Conservation (phyloP, 2,329 filamentous ascomycete species). For the Trichoderma sp. region DNA sequence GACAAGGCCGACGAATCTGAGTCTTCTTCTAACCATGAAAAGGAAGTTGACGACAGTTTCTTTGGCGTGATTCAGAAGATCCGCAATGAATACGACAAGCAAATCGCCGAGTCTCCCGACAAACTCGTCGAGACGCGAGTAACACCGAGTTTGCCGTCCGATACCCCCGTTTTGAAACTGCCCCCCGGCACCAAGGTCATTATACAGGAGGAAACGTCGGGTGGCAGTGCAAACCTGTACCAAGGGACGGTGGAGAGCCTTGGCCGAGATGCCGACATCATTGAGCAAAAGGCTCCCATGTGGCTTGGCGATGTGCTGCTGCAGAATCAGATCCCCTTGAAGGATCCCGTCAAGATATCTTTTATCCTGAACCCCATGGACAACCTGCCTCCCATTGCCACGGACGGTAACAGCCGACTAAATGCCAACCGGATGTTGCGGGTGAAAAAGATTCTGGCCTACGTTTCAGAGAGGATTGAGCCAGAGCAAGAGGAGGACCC, state of each 20-base stretch:
- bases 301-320: constrained; percentile 91
- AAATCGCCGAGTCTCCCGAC: constrained; percentile 53
- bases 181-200: constrained; percentile 65
- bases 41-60: constrained; percentile 73
- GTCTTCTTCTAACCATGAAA: constrained; percentile 62
- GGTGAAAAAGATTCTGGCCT: constrained; percentile 89
- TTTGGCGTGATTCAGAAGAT: constrained; percentile 70
- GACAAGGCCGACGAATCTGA: constrained; percentile 72
- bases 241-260: constrained; percentile 80
- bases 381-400: constrained; percentile 67
- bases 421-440: constrained; percentile 97
- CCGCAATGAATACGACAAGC: constrained; percentile 68
- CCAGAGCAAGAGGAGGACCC: constrained; percentile 59
- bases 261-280: constrained; percentile 71
- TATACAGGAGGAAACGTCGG: constrained; percentile 64
- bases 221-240: constrained; percentile 79
- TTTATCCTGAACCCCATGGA: constrained; percentile 84
- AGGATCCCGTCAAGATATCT: constrained; percentile 95
- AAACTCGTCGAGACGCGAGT: constrained; percentile 59
- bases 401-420: constrained; percentile 81
- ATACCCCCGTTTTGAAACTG: constrained; percentile 73
- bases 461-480: constrained; percentile 90
- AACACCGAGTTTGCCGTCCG: constrained; percentile 65
- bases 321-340: constrained; percentile 74
- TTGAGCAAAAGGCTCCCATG: constrained; percentile 82